These are phyloP conservation scores for Fusarium haematococcum DNA, from an alignment of 2,329 filamentous ascomycete genomes.

Conservation along the genomic window DNA sequence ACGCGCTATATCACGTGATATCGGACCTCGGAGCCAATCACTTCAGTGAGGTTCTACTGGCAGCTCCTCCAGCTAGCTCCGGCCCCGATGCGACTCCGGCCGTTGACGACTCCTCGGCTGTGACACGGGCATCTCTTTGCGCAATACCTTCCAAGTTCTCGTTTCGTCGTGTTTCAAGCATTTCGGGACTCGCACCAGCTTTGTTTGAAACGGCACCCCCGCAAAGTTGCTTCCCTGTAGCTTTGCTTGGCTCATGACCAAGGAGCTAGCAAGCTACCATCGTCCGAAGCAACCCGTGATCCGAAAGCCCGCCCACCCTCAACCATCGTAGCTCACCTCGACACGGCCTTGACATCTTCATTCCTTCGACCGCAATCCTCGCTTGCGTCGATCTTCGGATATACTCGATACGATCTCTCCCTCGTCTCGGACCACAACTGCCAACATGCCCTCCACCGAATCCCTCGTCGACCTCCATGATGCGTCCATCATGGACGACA, in stretches of 20 bases:
- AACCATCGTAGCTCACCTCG: background rate
- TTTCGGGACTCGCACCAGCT: background rate
- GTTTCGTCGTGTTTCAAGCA: conserved; percentile 2
- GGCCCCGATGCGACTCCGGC: conserved; percentile 33
- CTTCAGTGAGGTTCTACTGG: background rate
- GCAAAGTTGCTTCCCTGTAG: too few species aligned
- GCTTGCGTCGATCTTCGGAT: background rate
- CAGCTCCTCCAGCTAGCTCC: conserved; percentile 35
- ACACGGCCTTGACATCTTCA: background rate
- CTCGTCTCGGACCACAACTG: background rate
- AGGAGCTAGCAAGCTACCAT: conserved; percentile 3
- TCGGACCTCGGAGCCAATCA: conserved; percentile 28
- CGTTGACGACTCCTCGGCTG: conserved; percentile 25
- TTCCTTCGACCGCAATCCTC: background rate
- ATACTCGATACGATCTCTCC: background rate
- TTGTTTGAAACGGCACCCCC: background rate
- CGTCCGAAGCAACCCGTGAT: conserved; percentile 29
- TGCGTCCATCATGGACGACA: conserved; percentile 59
- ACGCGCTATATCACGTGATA: conserved; percentile 27
- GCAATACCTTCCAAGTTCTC: conserved; percentile 1
- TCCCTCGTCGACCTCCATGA: conserved; percentile 65
- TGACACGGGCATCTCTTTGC: conserved; percentile 20
- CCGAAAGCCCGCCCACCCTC: conserved; percentile 21
- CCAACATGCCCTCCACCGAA: conserved; percentile 53
- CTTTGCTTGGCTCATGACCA: background rate